Base-by-base conservation (phyloP, 192 early-diverging fungal species). In the Coemansia sp. region DNA sequence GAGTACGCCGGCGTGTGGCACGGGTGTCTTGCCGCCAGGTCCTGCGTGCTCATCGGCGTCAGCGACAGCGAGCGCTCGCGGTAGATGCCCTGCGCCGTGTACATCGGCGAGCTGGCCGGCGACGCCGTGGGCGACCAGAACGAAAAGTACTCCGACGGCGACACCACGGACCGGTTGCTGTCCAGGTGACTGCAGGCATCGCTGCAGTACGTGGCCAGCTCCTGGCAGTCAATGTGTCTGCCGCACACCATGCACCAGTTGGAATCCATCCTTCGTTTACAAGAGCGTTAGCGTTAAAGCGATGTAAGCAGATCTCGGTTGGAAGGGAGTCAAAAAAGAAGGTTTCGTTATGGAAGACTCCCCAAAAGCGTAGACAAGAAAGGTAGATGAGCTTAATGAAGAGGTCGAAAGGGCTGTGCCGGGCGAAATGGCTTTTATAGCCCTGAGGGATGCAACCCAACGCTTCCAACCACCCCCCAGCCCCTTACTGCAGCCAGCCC, bases 211-310 rank as follows among this genome's bases (percentile, higher is more conserved):
- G 49, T 41, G 10, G 59, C 73, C 18, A 69, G 66, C 44, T 76
- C 73, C n/a, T 41, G 36, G 59, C 66, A 41, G 62, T 76, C 66
- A 43, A 76, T 69, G 66, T 76, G 73, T 43, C 40, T 69, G 42
- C 73, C 73, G 66, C 73, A 76, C 54, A 69, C 64, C 46, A 63
- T 69, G 66, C 73, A 76, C 73, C 73, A 76, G 62, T 65, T 66
- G 30, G 66, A 66, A 43, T 76, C 73, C 73, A 76, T 76, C 31
- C 6, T 41, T 49, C 45, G 40, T 52, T 40, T 17, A 37, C 21
- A 21, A 34, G 36, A 11, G 20, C 16, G 37, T 32, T 51, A 16
- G n/a, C 31, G 26, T 10, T 14, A 9, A 16, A 31, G n/a, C 48
- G 26, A 34, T 51, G 16, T 31, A 31, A 31, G 37, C 7, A 34